Evolutionary conservation across 306 rosid species (phyloP), one percentile per base, ranked within the genome.

Genomic region (Cucurbita moschata): DNA sequence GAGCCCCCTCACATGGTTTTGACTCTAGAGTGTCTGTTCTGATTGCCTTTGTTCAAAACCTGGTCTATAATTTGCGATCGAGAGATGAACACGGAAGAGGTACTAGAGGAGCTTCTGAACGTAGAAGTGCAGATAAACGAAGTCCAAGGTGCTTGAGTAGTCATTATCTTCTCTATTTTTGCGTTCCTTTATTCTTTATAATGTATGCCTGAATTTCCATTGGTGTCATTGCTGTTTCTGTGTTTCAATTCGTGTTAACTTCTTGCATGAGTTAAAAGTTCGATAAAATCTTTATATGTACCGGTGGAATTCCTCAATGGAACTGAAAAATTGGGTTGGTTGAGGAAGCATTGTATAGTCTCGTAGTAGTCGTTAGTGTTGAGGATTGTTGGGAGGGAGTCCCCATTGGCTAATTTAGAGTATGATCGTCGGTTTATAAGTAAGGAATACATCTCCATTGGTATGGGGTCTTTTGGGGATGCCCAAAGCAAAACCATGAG

Each of bases 121-220:
- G 71, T 92, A 14, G 96, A 88, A 70, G 77, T 79, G 62, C 96
- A 92, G 77, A 77, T 92, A 75, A 84, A 90, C 79, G 89, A 88
- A 54, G 96, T 88, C 35, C 84, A 92, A 89, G 98, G 98, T 91
- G 43, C 67, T 59, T 53, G 3, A 62, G 16, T 72, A 72, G 50
- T 66, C 23, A 21, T 40, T 40, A 21, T 19, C 40, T 21, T 7
- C 40, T 30, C 18, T 46, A 5, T 1, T 44, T 67, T 1, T 2
- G 15, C 0, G 6, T 12, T 67, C 11, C 38, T 21, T 50, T 40
- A 14, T 43, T 21, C 43, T 9, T 60, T 57, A 10, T 8, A 7
- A 13, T 21, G 14, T 23, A 3, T 53, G 35, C 18, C 10, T 14
- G 8, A 30, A 68, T 12, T 1, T 5, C 18, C 8, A 49, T 1